phyloP scores from a whole-genome alignment of 2,329 filamentous ascomycete species.

The Ambrosiella beaveri region DNA sequence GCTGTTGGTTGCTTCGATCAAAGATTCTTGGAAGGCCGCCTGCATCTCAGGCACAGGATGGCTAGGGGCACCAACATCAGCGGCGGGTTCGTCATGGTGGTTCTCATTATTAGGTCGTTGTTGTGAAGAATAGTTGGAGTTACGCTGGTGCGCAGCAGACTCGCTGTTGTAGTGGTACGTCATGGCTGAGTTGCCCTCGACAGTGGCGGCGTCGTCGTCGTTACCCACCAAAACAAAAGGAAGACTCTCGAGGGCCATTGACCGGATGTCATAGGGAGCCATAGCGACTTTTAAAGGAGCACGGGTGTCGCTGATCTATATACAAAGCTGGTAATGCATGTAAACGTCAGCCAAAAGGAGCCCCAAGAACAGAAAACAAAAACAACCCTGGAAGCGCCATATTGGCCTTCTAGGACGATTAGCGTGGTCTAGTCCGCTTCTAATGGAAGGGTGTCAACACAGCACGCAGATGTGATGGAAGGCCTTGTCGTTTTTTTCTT shows the following conservation, averaged over 20 bases:
- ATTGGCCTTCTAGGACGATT: slow-evolving; percentile 8
- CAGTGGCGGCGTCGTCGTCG: neutral
- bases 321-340: slow-evolving; percentile 9
- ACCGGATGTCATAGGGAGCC: slow-evolving; percentile 11
- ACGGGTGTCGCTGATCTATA: slow-evolving; percentile 11
- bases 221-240: slow-evolving; percentile 11
- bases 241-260: slow-evolving; percentile 10
- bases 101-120: neutral
- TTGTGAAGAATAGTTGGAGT: neutral
- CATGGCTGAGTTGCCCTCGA: slow-evolving; percentile 1
- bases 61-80: slow-evolving; percentile 19
- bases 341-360: slow-evolving; percentile 10
- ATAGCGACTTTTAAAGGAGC: slow-evolving; percentile 10
- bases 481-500: too few relatives aligned
- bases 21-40: slow-evolving; percentile 65
- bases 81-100: neutral
- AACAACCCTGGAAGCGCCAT: slow-evolving; percentile 9
- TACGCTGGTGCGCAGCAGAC: neutral
- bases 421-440: slow-evolving; percentile 10
- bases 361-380: slow-evolving; percentile 5
- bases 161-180: slow-evolving; percentile 5
- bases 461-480: neutral
- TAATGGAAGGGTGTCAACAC: slow-evolving; percentile 2
- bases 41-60: slow-evolving; percentile 68
- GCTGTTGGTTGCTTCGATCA: slow-evolving; percentile 36